Base-by-base conservation (phyloP, 257 asterid genomes). In the Solanum clarkiae region DNA sequence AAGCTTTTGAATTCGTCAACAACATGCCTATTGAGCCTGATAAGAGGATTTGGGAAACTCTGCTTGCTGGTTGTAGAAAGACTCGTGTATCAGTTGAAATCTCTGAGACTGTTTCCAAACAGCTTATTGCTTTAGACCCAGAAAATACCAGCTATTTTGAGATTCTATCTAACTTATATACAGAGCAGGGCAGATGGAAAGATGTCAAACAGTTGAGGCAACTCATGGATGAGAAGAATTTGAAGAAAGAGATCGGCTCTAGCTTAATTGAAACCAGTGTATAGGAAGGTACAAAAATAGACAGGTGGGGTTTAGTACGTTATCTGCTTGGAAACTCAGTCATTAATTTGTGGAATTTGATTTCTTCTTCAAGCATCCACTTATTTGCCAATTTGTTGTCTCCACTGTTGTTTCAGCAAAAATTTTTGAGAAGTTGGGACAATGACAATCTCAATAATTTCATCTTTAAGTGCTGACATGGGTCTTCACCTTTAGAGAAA, bases 21-120 rank as follows among this genome's bases (percentile, higher is more conserved):
- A 89, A 88, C 80, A 93, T 95, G 98, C 94, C 93, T 2, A 62
- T 95, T 40, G 87, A 88, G 77, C 94, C 98, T 36, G 98, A 95
- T 93, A 91, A 86, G 80, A 82, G 97, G 75, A 95, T 95, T 81
- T 95, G 95, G 98, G 95, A 94, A 79, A 92, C 98, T 79, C 85
- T 95, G 88, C 95, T 94, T 87, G 89, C 98, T 86, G 98, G 96
- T 80, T 90, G 97, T 87, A 89, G 91, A 89, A 90, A 86, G 74
- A 80, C 91, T 88, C 59, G 87, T 51, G 92, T 91, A 69, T 84
- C 90, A 60, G 81, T 70, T 84, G 95, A 87, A 42, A 87, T 92
- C 80, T 70, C 86, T 57, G 95, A 94, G 54, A 62, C 83, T 32
- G 90, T 92, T 80, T 92, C 91, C 57, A 86, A 90, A 87, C 91